phyloP scores from a whole-genome alignment of 305 asterid species.

The Andrographis paniculata region DNA sequence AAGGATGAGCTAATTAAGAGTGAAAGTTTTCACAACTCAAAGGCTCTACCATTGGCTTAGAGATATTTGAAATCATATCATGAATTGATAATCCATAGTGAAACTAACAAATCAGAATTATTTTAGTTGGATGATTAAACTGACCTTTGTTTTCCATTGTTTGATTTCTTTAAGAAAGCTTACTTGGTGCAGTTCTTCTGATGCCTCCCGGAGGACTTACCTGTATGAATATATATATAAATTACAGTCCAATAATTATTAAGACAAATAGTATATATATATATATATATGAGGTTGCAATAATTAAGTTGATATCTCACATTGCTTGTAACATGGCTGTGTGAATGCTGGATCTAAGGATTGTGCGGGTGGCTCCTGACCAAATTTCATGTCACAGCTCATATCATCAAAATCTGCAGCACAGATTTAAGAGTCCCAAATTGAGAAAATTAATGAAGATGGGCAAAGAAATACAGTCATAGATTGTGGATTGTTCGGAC shows the following conservation, averaged over 20 bases:
- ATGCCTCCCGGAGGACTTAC: neutral
- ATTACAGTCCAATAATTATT: too few species aligned
- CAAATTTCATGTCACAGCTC: conserved; percentile 96
- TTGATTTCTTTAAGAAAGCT: neutral
- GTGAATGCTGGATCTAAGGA: conserved; percentile 56
- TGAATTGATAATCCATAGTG: too few species aligned
- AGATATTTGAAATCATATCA: too few species aligned
- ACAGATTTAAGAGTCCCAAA: neutral
- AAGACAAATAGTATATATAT: too few species aligned
- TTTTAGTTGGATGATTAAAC: too few species aligned
- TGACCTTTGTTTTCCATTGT: neutral
- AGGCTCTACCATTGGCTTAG: too few species aligned
- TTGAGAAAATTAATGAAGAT: too few species aligned
- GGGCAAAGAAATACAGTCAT: too few species aligned
- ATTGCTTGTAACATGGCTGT: conserved; percentile 76
- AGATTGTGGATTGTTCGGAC: too few species aligned
- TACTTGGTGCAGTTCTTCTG: neutral
- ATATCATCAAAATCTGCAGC: conserved; percentile 85
- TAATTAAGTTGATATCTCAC: conserved; percentile 21
- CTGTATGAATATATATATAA: neutral
- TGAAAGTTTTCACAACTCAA: too few species aligned
- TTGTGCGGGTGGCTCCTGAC: conserved; percentile 63
- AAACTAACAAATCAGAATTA: too few species aligned
- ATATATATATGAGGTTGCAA: too few species aligned
- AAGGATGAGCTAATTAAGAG: neutral